These are phyloP conservation scores for Mimosa bimucronata DNA, from an alignment of 306 rosid genomes.

Conservation along the genomic window DNA sequence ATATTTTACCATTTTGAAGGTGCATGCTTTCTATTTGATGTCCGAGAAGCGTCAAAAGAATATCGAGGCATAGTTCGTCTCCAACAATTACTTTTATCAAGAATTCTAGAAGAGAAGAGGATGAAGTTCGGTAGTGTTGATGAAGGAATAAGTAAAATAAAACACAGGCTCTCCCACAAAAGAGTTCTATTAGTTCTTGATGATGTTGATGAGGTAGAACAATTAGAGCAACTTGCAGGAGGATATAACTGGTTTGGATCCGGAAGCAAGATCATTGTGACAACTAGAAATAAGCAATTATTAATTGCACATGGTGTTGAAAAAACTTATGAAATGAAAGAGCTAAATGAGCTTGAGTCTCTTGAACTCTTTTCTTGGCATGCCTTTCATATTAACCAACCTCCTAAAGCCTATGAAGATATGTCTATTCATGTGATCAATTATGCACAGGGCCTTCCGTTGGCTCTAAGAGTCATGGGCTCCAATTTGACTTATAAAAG, in stretches of 20 bases:
- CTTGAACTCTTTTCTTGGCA: conserved; percentile 18
- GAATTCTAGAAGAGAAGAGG: no score
- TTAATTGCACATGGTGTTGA: background rate
- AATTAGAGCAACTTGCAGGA: background rate
- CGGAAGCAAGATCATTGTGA: conserved; percentile 22
- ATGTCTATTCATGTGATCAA: background rate
- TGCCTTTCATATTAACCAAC: background rate
- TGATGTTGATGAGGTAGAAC: no score
- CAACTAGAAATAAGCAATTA: conserved; percentile 23
- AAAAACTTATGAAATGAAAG: conserved; percentile 1
- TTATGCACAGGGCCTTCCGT: background rate
- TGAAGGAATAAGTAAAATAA: no score
- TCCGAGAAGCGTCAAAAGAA: no score
- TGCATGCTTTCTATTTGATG: no score
- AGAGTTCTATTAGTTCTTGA: no score
- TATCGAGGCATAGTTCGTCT: no score
- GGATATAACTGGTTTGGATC: background rate
- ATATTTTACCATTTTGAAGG: no score
- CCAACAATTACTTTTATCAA: no score
- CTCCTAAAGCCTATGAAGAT: background rate
- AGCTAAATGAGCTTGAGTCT: conserved; percentile 7
- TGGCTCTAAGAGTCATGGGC: background rate
- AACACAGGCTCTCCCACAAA: no score
- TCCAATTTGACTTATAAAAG: background rate
- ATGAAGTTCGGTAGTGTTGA: no score